These are phyloP conservation scores for Aspergillus mulundensis DNA, from an alignment of 495 filamentous ascomycete genomes.

Conservation along the genomic window DNA sequence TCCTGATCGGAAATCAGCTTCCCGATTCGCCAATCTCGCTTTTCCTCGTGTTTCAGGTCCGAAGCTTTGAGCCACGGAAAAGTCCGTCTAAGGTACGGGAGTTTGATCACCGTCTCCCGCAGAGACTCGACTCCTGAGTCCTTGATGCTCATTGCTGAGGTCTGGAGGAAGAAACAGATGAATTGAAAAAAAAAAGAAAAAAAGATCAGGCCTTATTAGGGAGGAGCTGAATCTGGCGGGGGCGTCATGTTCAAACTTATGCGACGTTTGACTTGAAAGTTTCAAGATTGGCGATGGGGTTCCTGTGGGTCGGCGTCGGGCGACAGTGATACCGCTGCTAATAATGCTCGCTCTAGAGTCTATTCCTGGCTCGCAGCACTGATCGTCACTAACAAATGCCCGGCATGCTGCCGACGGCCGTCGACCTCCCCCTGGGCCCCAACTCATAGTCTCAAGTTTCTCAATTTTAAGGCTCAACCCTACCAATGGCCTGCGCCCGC, in stretches of 20 bases:
- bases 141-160: neutral
- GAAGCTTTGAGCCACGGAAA: neutral
- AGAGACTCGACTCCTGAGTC: neutral
- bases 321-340: constrained; percentile 14
- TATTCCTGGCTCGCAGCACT: constrained; percentile 21
- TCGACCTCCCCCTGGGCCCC: neutral
- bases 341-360: constrained; percentile 11
- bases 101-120: neutral
- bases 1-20: constrained; percentile 4
- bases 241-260: neutral
- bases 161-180: neutral
- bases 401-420: neutral
- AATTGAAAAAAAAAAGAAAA: neutral
- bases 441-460: too few relatives aligned
- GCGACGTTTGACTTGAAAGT: neutral
- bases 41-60: constrained; percentile 1
- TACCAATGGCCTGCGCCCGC: too few relatives aligned
- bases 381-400: constrained; percentile 22
- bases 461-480: too few relatives aligned
- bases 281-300: neutral
- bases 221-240: neutral
- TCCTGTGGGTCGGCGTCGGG: neutral
- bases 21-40: constrained; percentile 1
- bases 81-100: neutral
- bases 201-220: neutral